Conservation (phyloP, 345 rosid species). For the Gossypium bickii region DNA sequence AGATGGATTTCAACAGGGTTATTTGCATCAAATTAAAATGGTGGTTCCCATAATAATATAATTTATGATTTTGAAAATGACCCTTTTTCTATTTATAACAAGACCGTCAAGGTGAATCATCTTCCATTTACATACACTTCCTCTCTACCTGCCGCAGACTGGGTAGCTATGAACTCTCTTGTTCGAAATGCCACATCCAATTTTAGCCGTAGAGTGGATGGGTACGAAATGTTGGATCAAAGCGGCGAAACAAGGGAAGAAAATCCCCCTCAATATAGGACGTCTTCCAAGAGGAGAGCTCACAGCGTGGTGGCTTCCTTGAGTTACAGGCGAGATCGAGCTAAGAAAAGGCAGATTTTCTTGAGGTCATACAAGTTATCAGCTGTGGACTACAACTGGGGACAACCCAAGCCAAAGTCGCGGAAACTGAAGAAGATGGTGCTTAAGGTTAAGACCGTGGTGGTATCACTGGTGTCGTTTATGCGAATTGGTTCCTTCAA, state of each 20-base stretch:
- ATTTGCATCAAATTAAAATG: neutral
- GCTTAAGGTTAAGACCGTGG: conserved; percentile 30
- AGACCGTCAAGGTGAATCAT: neutral
- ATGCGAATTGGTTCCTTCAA: conserved; percentile 18
- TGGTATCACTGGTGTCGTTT: conserved; percentile 28
- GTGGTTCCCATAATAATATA: too few species aligned
- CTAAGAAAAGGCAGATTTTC: conserved; percentile 44
- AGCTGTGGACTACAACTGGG: conserved; percentile 15
- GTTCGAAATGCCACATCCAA: conserved; percentile 12
- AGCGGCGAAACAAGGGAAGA: conserved; percentile 7
- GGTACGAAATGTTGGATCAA: conserved; percentile 24
- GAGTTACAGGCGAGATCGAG: conserved; percentile 33
- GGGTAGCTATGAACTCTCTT: conserved; percentile 11
- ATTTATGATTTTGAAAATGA: neutral
- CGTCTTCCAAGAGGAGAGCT: conserved; percentile 21
- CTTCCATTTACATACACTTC: neutral
- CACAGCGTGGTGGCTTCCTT: conserved; percentile 18
- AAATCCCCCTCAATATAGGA: neutral
- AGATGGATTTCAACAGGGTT: conserved; percentile 8
- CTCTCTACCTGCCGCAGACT: neutral
- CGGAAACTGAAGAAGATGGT: conserved; percentile 30
- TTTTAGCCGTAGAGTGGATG: conserved; percentile 15
- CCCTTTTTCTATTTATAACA: conserved; percentile 7
- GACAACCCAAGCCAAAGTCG: conserved; percentile 9
- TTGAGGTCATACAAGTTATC: conserved; percentile 42